These are phyloP conservation scores for Blastobotrys indianensis DNA, from an alignment of 1,139 yeast species.

Conservation along the genomic window DNA sequence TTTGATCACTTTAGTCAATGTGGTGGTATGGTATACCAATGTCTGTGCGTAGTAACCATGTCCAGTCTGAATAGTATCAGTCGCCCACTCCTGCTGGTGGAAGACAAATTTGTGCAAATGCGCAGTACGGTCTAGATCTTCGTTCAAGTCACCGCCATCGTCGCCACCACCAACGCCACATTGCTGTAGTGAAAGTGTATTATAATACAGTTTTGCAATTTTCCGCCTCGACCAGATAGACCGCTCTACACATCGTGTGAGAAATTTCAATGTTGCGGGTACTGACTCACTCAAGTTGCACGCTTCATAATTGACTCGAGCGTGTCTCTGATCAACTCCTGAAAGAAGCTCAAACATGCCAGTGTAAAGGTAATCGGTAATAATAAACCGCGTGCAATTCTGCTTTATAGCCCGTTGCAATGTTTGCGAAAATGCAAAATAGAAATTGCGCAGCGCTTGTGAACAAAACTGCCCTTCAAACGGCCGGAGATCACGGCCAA, in stretches of 20 bases:
- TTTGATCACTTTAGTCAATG: constrained; percentile 2
- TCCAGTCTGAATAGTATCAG: constrained; percentile 3
- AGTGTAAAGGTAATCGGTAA: constrained; percentile 6
- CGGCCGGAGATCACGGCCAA: no score
- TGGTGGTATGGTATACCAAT: not conserved
- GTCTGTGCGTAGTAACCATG: constrained; percentile 5
- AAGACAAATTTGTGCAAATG: not conserved
- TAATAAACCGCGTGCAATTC: constrained; percentile 1
- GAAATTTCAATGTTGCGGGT: no score
- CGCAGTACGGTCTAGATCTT: not conserved
- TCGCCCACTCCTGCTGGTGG: no score
- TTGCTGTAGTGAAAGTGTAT: no score
- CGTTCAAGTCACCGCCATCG: not conserved
- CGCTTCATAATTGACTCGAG: no score
- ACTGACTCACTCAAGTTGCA: no score
- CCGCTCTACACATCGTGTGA: no score
- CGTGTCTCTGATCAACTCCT: no score
- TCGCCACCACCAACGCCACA: not conserved
- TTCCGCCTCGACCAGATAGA: no score
- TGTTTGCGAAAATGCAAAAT: not conserved
- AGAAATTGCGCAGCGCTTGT: not conserved
- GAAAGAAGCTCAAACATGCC: constrained; percentile 4
- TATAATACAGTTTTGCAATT: no score
- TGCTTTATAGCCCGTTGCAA: not conserved
- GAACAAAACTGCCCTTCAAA: no score